Conservation (phyloP, 1,284 basidiomycete genomes). For the Apiotrichum veenhuisii region DNA sequence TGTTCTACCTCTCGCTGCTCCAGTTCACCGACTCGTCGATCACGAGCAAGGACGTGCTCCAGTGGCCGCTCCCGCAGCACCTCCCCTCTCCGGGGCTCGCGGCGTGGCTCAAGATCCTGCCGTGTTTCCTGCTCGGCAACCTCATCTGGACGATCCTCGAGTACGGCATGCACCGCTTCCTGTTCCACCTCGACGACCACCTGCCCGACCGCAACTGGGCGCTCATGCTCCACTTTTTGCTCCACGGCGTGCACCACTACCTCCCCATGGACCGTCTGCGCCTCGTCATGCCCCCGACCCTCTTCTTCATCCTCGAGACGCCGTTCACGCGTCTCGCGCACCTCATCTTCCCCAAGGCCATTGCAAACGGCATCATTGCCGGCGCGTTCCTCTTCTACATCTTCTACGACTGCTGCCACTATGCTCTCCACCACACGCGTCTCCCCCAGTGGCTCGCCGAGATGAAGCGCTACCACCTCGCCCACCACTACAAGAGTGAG, state of each 20-base stretch:
- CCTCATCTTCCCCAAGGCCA: constrained; percentile 70
- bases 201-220: constrained; percentile 80
- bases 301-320: constrained; percentile 73
- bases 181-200: constrained; percentile 92
- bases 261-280: constrained; percentile 93
- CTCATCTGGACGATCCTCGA: constrained; percentile 94
- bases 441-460: constrained; percentile 82
- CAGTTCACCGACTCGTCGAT: constrained; percentile 64
- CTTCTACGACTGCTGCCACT: constrained; percentile 88
- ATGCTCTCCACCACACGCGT: constrained; percentile 83
- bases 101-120: constrained; percentile 52
- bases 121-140: constrained; percentile 76
- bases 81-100: constrained; percentile 29
- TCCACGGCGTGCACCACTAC: constrained; percentile 97
- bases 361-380: constrained; percentile 90
- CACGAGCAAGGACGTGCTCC: constrained; percentile 31
- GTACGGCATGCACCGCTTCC: constrained; percentile 91
- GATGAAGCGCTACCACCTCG: constrained; percentile 96
- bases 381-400: constrained; percentile 89
- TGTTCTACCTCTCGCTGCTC: constrained; percentile 72
- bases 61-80: constrained; percentile 27
- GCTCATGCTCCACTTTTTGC: constrained; percentile 83
- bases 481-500: constrained; percentile 87
- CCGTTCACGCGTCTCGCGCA: constrained; percentile 93
- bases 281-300: constrained; percentile 91